Conservation (phyloP, 192 early-diverging fungal species). For the Podila verticillata region DNA sequence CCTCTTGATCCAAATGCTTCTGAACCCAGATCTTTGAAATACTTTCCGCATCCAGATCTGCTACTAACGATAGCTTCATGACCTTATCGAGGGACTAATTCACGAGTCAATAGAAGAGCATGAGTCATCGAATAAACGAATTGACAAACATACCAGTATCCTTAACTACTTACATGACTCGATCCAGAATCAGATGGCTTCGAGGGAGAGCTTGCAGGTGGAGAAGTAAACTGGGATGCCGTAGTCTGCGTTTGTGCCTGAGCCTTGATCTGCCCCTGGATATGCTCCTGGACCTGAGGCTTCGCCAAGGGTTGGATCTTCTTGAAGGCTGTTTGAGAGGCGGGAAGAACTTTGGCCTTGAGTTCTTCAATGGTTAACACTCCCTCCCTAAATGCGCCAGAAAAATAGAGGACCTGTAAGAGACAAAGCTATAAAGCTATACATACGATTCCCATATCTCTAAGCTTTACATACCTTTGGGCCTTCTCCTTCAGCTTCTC, state of each 20-base stretch:
- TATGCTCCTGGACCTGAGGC: neutral
- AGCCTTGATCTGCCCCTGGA: neutral
- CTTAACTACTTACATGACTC: neutral
- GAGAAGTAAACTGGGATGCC: too few relatives aligned
- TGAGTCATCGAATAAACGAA: too few relatives aligned
- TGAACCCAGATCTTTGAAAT: slow-evolving; percentile 77
- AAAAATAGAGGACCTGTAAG: neutral
- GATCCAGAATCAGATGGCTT: neutral
- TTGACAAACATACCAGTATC: too few relatives aligned
- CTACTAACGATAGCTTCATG: slow-evolving; percentile 61
- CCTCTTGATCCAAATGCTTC: slow-evolving; percentile 71
- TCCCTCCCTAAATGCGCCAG: slow-evolving; percentile 54
- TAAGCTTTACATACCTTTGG: slow-evolving; percentile 46
- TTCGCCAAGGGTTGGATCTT: slow-evolving; percentile 24
- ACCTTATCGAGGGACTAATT: slow-evolving; percentile 64
- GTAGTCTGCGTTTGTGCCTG: neutral
- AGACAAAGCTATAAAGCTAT: too few relatives aligned
- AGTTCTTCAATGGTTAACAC: slow-evolving; percentile 58
- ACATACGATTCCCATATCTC: too few relatives aligned
- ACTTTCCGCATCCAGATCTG: slow-evolving; percentile 46
- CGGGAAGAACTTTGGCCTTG: slow-evolving; percentile 30
- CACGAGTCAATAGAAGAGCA: neutral
- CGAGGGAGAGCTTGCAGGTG: too few relatives aligned
- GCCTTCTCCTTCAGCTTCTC: slow-evolving; percentile 67
- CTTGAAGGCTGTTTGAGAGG: slow-evolving; percentile 28